Evolutionary conservation across 352 stramenopile genomes (phyloP).

Genomic region (Phytophthora vignae): DNA sequence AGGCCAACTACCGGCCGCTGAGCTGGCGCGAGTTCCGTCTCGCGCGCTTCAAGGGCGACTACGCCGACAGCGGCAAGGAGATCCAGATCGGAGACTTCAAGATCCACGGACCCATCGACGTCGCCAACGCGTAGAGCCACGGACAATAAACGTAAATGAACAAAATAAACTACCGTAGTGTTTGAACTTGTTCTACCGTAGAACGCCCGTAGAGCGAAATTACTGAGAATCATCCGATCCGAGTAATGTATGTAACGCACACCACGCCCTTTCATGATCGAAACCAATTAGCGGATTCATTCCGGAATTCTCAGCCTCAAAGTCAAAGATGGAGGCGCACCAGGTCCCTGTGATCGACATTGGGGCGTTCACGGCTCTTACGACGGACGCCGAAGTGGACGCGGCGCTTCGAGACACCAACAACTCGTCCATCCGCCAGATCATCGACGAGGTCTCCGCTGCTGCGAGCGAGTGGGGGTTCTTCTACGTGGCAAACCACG

Average conservation of each 20-base stretch:
- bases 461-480: slow-evolving; percentile 91
- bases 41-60: slow-evolving; percentile 91
- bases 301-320: neutral
- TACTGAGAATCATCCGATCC: too few species aligned
- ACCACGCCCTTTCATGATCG: neutral
- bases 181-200: neutral
- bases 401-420: neutral
- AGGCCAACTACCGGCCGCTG: slow-evolving; percentile 71
- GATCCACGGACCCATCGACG: slow-evolving; percentile 19
- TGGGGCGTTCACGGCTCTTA: neutral
- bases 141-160: neutral
- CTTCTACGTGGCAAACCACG: slow-evolving; percentile 92
- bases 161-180: neutral
- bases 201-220: too few species aligned
- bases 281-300: neutral
- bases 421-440: neutral
- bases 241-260: too few species aligned
- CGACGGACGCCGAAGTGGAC: neutral
- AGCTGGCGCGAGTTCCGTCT: slow-evolving; percentile 91
- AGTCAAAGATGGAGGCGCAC: neutral
- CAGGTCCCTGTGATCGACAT: neutral
- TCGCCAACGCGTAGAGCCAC: neutral
- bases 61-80: slow-evolving; percentile 92
- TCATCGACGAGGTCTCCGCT: neutral
- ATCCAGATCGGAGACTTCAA: slow-evolving; percentile 39